phyloP scores from a whole-genome alignment of 2,329 filamentous ascomycete species.

The Bipolaris victoriae region DNA sequence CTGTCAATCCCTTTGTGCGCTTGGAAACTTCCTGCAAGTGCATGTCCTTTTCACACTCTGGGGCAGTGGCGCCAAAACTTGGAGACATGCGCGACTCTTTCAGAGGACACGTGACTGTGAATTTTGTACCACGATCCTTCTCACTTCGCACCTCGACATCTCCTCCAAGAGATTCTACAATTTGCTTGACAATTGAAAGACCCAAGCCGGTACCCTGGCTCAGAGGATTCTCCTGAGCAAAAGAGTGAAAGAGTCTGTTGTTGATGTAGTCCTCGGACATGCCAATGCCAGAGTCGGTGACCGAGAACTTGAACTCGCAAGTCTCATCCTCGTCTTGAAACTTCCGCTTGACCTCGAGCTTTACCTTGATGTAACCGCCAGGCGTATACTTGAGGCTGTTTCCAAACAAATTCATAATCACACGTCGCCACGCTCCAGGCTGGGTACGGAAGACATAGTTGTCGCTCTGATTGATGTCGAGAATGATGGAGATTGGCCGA shows the following conservation, averaged over 20 bases:
- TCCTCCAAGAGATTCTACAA: constrained; percentile 47
- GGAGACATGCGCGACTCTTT: constrained; percentile 42
- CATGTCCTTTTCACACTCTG: constrained; percentile 33
- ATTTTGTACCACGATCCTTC: constrained; percentile 46
- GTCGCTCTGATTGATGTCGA: constrained; percentile 45
- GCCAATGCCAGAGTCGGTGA: constrained; percentile 50
- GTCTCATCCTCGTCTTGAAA: constrained; percentile 28
- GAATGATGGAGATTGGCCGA: constrained; percentile 38
- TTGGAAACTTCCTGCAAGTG: constrained; percentile 32
- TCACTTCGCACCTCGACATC: constrained; percentile 47
- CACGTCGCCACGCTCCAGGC: constrained; percentile 47
- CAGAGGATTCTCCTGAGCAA: constrained; percentile 49
- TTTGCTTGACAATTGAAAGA: constrained; percentile 49
- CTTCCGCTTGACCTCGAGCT: constrained; percentile 40
- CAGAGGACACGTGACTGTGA: constrained; percentile 45
- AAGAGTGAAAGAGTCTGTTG: constrained; percentile 47
- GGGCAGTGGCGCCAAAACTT: constrained; percentile 26
- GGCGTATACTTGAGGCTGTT: constrained; percentile 51
- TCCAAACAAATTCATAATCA: constrained; percentile 51
- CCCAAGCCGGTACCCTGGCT: constrained; percentile 50
- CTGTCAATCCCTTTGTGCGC: constrained; percentile 39
- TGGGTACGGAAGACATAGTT: constrained; percentile 48
- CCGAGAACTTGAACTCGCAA: constrained; percentile 40
- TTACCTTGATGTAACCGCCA: constrained; percentile 46
- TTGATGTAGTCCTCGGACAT: constrained; percentile 50